Evolutionary conservation across 73 alveolate genomes (phyloP).

Genomic region (Paramecium octaurelia): DNA sequence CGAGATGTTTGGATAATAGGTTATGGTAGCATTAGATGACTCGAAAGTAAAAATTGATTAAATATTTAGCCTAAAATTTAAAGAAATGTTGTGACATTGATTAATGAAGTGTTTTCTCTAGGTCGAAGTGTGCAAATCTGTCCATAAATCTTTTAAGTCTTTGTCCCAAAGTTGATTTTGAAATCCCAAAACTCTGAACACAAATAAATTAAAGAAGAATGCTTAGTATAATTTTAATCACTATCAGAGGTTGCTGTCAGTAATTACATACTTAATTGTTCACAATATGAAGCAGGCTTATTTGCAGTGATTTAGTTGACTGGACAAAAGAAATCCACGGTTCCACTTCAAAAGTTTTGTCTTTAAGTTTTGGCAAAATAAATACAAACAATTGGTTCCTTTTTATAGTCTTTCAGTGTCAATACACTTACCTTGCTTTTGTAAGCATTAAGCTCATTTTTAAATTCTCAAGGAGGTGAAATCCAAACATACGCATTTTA

Average conservation of each 20-base stretch:
- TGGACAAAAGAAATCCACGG: background rate
- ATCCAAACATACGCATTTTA: background rate
- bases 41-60: background rate
- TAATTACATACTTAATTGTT: background rate
- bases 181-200: slow-evolving; percentile 20
- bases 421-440: background rate
- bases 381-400: background rate
- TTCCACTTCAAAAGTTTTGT: background rate
- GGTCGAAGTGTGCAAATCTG: background rate
- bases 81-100: slow-evolving; percentile 21
- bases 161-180: background rate
- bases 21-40: background rate
- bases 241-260: background rate
- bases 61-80: background rate
- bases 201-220: slow-evolving; percentile 16
- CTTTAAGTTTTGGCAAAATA: background rate
- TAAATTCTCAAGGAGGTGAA: background rate
- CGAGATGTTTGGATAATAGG: slow-evolving; percentile 25
- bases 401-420: background rate
- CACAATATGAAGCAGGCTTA: slow-evolving; percentile 1
- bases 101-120: background rate
- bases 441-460: background rate
- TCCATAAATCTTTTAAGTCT: background rate
- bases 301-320: background rate
- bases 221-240: background rate